Evolutionary conservation across 1,139 yeast species (phyloP), one percentile per base, ranked within the genome.

Genomic region (Candida dubliniensis): DNA sequence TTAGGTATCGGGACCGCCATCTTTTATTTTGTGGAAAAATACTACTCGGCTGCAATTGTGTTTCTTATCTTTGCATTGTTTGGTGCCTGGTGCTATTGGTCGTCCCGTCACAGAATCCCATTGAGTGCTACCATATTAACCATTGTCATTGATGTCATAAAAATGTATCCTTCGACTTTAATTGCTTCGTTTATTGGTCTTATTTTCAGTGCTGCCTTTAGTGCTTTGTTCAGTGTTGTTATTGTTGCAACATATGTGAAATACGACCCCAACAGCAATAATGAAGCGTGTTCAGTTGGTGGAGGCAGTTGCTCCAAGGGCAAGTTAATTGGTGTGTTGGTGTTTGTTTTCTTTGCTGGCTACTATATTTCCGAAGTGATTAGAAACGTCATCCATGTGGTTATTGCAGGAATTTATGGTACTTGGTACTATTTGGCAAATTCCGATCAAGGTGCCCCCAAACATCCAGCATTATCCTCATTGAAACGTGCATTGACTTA

Each of bases 351-450:
- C 54, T 88, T 89, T 65, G 89, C 96, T 5, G 96, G 96, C 11
- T 89, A 79, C 59, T 87, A 84, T 63, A 85, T 89, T 49, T 76
- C 95, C 9, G 97, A 90, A 63, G 96, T 90, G 25, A 74, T 88
- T 50, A 82, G 83, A 66, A 89, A 87, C 57, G 78, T 87, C n/a
- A 83, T 90, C 44, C 96, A 91, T 60, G 87, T 86, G 34, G 82
- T 93, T 1, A 83, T 89, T 47, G 77, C 93, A 23, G 96, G 96
- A 30, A 81, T 90, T 31, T 91, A 79, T 60, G 97, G 97, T 15
- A 80, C 95, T 4, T 90, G 97, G 96, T 90, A 88, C 65, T 90
- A 86, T 62, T 73, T 87, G 60, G 78, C 88, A 37, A 77, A 76
- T 50, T 78, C 90, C 1, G 91, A 85, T 58, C 87, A 85, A 57